These are phyloP conservation scores for Thalia dealbata DNA, from an alignment of 176 grass and related monocot genomes.

Conservation along the genomic window DNA sequence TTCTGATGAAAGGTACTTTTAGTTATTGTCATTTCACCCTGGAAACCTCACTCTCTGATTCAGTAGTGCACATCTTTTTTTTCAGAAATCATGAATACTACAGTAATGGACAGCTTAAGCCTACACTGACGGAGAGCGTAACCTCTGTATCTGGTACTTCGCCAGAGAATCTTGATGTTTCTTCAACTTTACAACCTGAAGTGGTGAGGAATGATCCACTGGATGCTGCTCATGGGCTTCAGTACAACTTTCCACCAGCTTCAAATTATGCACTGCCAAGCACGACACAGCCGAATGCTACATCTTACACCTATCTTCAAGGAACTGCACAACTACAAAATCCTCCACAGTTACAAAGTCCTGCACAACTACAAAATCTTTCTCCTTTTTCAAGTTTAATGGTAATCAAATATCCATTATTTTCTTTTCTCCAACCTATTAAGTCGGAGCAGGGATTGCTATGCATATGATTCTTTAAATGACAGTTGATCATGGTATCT, in stretches of 20 bases:
- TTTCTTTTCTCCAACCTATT: background rate
- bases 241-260: constrained; percentile 74
- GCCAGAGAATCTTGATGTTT: constrained; percentile 49
- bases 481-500: background rate
- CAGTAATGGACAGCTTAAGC: constrained; percentile 34
- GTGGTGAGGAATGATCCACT: constrained; percentile 42
- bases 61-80: constrained; percentile 10
- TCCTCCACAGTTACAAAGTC: too few relatives aligned
- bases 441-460: constrained; percentile 7
- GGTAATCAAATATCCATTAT: constrained; percentile 34
- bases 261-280: constrained; percentile 50
- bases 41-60: constrained; percentile 13
- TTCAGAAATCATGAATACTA: constrained; percentile 73
- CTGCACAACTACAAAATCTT: constrained; percentile 57
- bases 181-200: constrained; percentile 64
- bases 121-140: constrained; percentile 37
- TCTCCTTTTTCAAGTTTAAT: constrained; percentile 72
- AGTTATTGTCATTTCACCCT: background rate
- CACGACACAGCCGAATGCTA: constrained; percentile 41
- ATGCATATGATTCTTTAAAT: background rate
- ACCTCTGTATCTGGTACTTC: constrained; percentile 37
- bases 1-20: constrained; percentile 46
- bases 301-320: constrained; percentile 46
- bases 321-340: constrained; percentile 65
- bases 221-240: constrained; percentile 51